phyloP scores from a whole-genome alignment of 345 rosid species.

The Eucalyptus marginata region DNA sequence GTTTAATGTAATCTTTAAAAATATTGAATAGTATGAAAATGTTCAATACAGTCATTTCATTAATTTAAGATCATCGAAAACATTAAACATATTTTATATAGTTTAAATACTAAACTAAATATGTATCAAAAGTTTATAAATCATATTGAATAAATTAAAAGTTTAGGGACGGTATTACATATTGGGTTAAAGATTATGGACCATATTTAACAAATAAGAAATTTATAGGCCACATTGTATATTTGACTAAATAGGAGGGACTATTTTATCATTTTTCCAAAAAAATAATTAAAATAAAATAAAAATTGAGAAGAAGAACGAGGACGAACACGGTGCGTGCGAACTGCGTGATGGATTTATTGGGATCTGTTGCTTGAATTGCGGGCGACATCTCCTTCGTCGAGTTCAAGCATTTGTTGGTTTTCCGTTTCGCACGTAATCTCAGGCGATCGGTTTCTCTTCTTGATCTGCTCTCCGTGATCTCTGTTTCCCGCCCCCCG shows the following conservation, averaged over 20 bases:
- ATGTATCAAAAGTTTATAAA: rapidly evolving
- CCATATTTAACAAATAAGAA: no score
- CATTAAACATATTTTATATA: no score
- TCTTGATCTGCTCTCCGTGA: not conserved
- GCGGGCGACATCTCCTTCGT: not conserved
- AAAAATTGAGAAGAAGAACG: no score
- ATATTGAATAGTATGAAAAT: no score
- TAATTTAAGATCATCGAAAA: no score
- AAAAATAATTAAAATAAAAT: no score
- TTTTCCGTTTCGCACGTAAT: not conserved
- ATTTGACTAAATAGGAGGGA: no score
- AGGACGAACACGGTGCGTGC: not conserved
- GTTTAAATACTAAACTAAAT: no score
- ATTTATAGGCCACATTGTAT: not conserved
- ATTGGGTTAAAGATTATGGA: rapidly evolving
- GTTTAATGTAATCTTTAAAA: rapidly evolving
- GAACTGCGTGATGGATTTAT: not conserved
- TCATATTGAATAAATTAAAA: no score
- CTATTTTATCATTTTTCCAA: no score
- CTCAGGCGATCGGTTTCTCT: not conserved
- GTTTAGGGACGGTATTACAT: rapidly evolving
- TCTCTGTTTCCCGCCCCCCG: not conserved
- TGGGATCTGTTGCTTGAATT: not conserved
- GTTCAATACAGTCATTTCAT: no score
- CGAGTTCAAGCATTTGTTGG: not conserved